phyloP scores from a whole-genome alignment of 2,329 filamentous ascomycete species.

The Trichoderma arundinaceum region DNA sequence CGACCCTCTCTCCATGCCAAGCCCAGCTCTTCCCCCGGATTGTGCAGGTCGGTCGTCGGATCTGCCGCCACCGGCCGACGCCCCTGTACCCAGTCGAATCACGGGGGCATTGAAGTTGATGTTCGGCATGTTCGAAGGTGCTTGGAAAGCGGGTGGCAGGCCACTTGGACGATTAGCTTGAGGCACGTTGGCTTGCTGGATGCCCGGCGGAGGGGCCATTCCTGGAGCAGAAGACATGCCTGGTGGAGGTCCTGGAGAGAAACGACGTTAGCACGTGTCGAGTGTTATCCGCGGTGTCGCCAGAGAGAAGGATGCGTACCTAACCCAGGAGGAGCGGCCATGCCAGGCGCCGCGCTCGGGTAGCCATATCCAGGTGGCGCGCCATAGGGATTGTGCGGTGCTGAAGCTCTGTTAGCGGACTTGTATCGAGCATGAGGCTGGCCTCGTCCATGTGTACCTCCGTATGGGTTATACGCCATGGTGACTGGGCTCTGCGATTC shows the following conservation, averaged over 20 bases:
- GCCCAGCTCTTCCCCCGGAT: conserved; percentile 52
- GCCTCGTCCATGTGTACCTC: conserved; percentile 48
- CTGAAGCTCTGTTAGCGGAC: conserved; percentile 33
- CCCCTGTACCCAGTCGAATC: conserved; percentile 88
- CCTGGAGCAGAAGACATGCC: conserved; percentile 82
- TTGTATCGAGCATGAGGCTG: conserved; percentile 23
- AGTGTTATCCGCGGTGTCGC: conserved; percentile 2
- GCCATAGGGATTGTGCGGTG: conserved; percentile 65
- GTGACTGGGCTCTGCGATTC: conserved; percentile 19
- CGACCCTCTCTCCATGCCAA: conserved; percentile 67
- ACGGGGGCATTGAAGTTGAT: conserved; percentile 98
- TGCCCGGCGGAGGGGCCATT: conserved; percentile 76
- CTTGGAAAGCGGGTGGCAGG: conserved; percentile 83
- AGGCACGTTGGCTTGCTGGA: conserved; percentile 74
- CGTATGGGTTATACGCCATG: conserved; percentile 68
- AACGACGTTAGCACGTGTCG: conserved; percentile 15
- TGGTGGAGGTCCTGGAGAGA: conserved; percentile 70
- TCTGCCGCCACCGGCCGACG: conserved; percentile 56
- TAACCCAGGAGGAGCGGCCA: conserved; percentile 81
- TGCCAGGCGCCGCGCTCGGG: conserved; percentile 66
- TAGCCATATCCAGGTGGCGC: conserved; percentile 76
- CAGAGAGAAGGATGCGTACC: conserved; percentile 59
- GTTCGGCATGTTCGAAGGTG: conserved; percentile 89
- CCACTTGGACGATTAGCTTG: conserved; percentile 81
- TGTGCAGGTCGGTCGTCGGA: conserved; percentile 45